phyloP scores from a whole-genome alignment of 345 rosid genomes.

The Gossypium stocksii region DNA sequence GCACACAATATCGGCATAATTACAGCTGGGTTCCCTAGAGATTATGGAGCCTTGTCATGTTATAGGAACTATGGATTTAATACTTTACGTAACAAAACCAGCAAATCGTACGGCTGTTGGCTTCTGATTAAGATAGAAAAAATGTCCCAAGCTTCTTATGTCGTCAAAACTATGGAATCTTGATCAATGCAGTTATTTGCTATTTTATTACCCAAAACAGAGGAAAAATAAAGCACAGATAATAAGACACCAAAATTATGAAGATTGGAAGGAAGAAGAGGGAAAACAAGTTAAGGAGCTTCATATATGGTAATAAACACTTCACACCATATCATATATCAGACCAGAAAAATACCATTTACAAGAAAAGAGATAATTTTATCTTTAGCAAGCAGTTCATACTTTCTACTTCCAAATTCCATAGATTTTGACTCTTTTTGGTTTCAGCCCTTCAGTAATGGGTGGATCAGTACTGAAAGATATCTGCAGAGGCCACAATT shows the following conservation, averaged over 20 bases:
- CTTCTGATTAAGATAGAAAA: too few relatives aligned
- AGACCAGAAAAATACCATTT: slow-evolving; percentile 12
- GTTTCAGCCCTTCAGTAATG: not conserved
- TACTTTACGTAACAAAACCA: too few relatives aligned
- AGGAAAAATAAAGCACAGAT: too few relatives aligned
- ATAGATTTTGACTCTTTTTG: not conserved
- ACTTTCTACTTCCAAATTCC: not conserved
- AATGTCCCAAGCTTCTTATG: too few relatives aligned
- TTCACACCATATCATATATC: slow-evolving; percentile 1
- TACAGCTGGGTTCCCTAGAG: too few relatives aligned
- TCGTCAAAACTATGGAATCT: too few relatives aligned
- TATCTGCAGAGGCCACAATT: slow-evolving; percentile 39
- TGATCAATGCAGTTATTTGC: not conserved
- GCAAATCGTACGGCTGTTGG: too few relatives aligned
- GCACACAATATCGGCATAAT: too few relatives aligned
- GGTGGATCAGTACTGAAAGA: slow-evolving; percentile 31
- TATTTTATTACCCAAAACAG: not conserved
- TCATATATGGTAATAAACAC: not conserved
- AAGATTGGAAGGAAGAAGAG: not conserved
- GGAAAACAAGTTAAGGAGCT: not conserved
- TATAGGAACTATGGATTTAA: too few relatives aligned
- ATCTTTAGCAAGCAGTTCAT: not conserved
- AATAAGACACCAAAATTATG: not conserved
- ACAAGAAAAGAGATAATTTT: not conserved
- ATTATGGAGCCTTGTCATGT: too few relatives aligned